phyloP scores from a whole-genome alignment of 768 basidiomycete species.

The Solioccasus polychromus region DNA sequence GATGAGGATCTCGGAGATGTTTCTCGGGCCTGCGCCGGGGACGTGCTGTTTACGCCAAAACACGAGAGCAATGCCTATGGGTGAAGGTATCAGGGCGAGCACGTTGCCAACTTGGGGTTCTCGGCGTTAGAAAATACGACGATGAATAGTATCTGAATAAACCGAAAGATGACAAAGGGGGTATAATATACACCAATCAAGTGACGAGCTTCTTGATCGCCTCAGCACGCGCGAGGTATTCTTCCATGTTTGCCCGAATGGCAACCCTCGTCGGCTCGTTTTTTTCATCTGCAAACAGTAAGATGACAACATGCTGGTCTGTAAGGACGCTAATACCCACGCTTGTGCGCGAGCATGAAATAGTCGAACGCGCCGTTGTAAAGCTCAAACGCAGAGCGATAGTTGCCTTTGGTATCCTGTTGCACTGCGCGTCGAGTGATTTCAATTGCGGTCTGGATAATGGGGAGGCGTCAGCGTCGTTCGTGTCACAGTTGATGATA shows the following conservation, averaged over 20 bases:
- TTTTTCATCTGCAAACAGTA: constrained; percentile 56
- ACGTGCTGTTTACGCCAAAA: constrained; percentile 85
- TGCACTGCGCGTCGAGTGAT: constrained; percentile 88
- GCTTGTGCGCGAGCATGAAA: constrained; percentile 94
- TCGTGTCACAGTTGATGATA: no score
- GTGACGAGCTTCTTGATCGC: constrained; percentile 82
- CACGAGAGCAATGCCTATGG: constrained; percentile 86
- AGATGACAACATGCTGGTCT: no score
- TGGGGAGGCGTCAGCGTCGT: no score
- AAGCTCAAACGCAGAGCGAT: constrained; percentile 85
- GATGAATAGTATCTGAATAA: no score
- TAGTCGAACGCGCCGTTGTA: constrained; percentile 94
- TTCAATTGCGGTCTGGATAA: constrained; percentile 83
- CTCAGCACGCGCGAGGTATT: constrained; percentile 89
- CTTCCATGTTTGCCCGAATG: constrained; percentile 80
- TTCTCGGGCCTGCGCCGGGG: constrained; percentile 83
- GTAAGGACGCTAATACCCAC: no score
- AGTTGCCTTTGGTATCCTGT: constrained; percentile 86
- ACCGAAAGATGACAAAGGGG: no score
- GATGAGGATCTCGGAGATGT: constrained; percentile 95
- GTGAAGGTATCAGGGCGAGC: constrained; percentile 67
- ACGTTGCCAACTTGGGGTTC: no score
- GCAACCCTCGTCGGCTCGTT: constrained; percentile 84
- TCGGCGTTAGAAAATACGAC: no score
- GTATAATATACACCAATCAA: no score